Conservation (phyloP, 2,329 filamentous ascomycete species). For the Nannizziopsis barbatae region DNA sequence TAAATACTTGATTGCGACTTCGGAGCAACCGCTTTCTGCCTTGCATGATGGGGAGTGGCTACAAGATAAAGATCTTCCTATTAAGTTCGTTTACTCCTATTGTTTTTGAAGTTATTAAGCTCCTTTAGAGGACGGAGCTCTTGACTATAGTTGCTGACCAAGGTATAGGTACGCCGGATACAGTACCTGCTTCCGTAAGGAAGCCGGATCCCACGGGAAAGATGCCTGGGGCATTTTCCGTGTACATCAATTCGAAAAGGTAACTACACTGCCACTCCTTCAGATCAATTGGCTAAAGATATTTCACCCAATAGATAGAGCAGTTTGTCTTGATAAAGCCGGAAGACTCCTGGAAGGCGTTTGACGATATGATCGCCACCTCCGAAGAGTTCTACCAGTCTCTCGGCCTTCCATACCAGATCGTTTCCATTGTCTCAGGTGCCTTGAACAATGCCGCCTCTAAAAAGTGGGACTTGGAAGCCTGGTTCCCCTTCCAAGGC, state of each 20-base stretch:
- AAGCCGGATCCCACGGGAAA: constrained; percentile 81
- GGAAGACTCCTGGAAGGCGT: constrained; percentile 83
- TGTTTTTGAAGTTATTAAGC: background rate
- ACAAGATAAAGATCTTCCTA: constrained; percentile 68
- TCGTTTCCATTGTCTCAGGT: constrained; percentile 91
- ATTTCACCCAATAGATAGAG: constrained; percentile 44
- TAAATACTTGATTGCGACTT: constrained; percentile 74
- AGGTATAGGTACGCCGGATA: constrained; percentile 60
- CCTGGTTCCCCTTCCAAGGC: constrained; percentile 90
- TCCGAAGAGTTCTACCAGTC: constrained; percentile 95
- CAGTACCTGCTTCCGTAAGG: constrained; percentile 89
- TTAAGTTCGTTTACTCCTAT: constrained; percentile 49
- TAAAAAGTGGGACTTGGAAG: constrained; percentile 94
- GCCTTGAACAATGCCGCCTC: constrained; percentile 79
- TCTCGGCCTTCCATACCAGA: constrained; percentile 75
- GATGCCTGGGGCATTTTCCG: constrained; percentile 98
- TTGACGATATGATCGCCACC: constrained; percentile 81
- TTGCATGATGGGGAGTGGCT: constrained; percentile 94
- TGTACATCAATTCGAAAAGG: constrained; percentile 96
- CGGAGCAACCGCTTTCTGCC: constrained; percentile 88
- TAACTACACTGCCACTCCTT: constrained; percentile 20
- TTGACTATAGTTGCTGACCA: background rate
- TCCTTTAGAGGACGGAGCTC: background rate
- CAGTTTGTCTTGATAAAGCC: constrained; percentile 74
- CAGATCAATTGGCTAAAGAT: constrained; percentile 10